Base-by-base conservation (phyloP, 192 early-diverging fungal species). In the Dimargaris verticillata region DNA sequence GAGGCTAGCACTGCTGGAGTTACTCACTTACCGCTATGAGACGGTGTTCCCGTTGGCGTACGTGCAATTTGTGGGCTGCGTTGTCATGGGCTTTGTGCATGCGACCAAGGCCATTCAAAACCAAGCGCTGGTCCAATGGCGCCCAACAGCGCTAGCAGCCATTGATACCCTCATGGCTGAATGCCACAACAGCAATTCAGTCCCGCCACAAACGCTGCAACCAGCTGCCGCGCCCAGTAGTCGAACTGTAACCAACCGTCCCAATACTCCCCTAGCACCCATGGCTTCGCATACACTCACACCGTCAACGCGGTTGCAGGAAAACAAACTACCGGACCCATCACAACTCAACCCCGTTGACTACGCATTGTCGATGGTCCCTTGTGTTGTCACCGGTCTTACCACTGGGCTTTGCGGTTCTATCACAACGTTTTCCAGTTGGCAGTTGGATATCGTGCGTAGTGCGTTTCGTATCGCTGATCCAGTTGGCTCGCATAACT, bases 391-490 rank as follows among this genome's bases (percentile, higher is more conserved):
- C 26, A 74, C 68, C 61, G 70, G 63, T 26, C 43, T 63, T 0
- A 61, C 60, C 14, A 81, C 80, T 6, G 88, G 88, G 3, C 76
- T 89, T 41, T 89, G 88, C 60, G 88, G 88, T 0, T 89, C 88
- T 0, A 86, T 89, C 11, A 89, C 88, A 0, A 85, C 85, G 0
- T 89, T 89, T 61, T 89, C 88, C 15, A 84, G 84, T 0, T 89
- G 85, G 85, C 79, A 79, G 58, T 63, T 86, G 41, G 74, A 64
- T 6, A 71, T 78, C 3, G 84, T 80, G 58, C 28, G 66, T 42
- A 70, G 68, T 3, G 57, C 57, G 20, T 59, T 59, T n/a, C 57
- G 57, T n/a, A 59, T 59, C 33, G 33, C 33, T 38, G 33, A 38
- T 59, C 57, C 38, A 13, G n/a, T 11, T 38, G 22, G 25, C 5